Percentiles rank a stretch among this genome's conserved stretches.
Evolutionary conservation across 208 protist genomes (phyloP).

Genomic region (Trypanosoma caninum): DNA sequence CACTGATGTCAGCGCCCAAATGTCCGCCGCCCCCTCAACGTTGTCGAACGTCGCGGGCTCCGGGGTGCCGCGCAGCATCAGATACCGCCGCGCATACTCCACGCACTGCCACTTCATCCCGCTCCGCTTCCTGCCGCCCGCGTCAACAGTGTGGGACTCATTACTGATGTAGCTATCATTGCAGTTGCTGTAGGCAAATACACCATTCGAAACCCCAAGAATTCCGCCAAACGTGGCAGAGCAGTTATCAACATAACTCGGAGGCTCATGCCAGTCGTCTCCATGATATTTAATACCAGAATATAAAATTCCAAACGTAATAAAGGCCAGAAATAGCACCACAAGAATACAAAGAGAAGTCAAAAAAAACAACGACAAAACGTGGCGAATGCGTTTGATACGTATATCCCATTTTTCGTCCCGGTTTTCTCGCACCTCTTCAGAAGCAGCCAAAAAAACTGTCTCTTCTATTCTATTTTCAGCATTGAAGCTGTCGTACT

Average conservation of each 20-base stretch:
- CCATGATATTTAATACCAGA: constrained; percentile 38
- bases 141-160: constrained; percentile 14
- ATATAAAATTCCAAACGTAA: constrained; percentile 55
- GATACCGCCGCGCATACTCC: constrained; percentile 86
- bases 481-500: no score
- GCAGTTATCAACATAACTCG: background rate
- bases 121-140: background rate
- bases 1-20: constrained; percentile 46
- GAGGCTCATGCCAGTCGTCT: constrained; percentile 10
- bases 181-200: constrained; percentile 74
- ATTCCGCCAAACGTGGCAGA: constrained; percentile 30
- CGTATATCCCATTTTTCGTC: no score
- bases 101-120: constrained; percentile 88
- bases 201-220: constrained; percentile 42
- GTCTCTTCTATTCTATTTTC: no score
- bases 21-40: constrained; percentile 69
- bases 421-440: no score
- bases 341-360: constrained; percentile 24
- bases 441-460: no score
- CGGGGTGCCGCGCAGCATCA: constrained; percentile 63
- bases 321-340: constrained; percentile 31
- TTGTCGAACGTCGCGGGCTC: constrained; percentile 45
- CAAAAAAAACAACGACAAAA: no score
- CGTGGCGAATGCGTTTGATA: background rate
- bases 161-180: constrained; percentile 37